Evolutionary conservation across 1,139 yeast genomes (phyloP).

Genomic region (Debaryomyces sp.): DNA sequence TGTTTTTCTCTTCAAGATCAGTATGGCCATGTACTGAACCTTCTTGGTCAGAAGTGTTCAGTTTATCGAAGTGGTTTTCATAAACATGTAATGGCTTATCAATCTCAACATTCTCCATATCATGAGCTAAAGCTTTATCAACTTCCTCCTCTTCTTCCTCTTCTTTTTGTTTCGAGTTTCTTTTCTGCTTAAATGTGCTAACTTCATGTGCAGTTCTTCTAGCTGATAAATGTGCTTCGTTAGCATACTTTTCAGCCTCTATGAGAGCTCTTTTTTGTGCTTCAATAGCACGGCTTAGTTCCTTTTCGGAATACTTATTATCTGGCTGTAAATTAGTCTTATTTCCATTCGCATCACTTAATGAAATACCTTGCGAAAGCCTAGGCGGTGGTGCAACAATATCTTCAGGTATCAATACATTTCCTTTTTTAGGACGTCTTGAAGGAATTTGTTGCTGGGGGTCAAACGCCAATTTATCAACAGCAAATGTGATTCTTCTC

Average conservation of each 20-base stretch:
- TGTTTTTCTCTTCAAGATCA: conserved; percentile 19
- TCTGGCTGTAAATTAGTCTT: conserved; percentile 19
- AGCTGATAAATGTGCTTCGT: conserved; percentile 74
- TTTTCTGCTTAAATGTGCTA: conserved; percentile 33
- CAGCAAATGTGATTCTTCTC: conserved; percentile 74
- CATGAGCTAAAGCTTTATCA: conserved; percentile 20
- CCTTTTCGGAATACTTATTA: conserved; percentile 50
- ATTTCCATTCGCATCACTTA: conserved; percentile 31
- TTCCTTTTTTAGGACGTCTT: conserved; percentile 77
- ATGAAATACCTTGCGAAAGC: conserved; percentile 63
- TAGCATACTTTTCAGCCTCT: conserved; percentile 72
- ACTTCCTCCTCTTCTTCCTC: conserved; percentile 30
- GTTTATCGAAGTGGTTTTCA: conserved; percentile 54
- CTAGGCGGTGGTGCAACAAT: conserved; percentile 62
- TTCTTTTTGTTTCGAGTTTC: conserved; percentile 15
- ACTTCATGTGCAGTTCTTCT: conserved; percentile 69
- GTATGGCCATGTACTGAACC: background rate
- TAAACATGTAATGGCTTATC: conserved; percentile 70
- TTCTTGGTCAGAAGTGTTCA: background rate
- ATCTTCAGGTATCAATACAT: conserved; percentile 77
- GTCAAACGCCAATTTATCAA: conserved; percentile 67
- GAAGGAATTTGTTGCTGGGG: conserved; percentile 98
- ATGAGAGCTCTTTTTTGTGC: conserved; percentile 54
- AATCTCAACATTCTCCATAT: conserved; percentile 31
- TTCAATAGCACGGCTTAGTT: conserved; percentile 57